These are phyloP conservation scores for Platismatia glauca DNA, from an alignment of 495 filamentous ascomycete genomes.

Conservation along the genomic window DNA sequence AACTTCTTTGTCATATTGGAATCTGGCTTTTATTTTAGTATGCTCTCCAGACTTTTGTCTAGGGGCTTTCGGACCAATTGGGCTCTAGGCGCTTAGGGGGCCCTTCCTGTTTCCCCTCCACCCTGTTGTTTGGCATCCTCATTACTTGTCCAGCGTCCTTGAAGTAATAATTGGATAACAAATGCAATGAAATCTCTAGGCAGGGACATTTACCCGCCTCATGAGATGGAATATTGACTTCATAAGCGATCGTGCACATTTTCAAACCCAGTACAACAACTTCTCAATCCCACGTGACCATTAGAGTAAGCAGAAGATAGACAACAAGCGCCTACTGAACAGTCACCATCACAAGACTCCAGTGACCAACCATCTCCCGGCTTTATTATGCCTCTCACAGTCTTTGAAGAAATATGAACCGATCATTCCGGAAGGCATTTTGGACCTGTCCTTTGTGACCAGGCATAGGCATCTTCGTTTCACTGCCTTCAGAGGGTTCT, in stretches of 20 bases:
- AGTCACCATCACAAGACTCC: no score
- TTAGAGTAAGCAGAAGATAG: no score
- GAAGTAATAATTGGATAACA: background rate
- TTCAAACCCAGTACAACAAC: background rate
- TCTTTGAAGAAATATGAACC: background rate
- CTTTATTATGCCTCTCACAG: background rate
- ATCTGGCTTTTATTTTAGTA: conserved; percentile 2
- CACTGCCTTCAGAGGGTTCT: background rate
- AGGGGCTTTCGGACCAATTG: conserved; percentile 2
- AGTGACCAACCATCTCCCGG: background rate
- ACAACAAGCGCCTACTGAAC: background rate
- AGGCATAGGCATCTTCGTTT: background rate
- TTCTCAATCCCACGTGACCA: background rate
- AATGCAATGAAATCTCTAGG: background rate
- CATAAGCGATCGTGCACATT: background rate
- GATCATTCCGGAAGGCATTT: background rate
- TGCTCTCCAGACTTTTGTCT: background rate
- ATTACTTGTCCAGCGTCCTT: background rate
- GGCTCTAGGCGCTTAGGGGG: conserved; percentile 4
- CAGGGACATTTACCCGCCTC: background rate
- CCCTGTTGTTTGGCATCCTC: conserved; percentile 1
- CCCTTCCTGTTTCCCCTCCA: background rate
- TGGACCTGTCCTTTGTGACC: background rate
- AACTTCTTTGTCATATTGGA: background rate
- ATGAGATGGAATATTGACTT: background rate